Base-by-base conservation (phyloP, 306 rosid species). In the Fragaria vesca region DNA sequence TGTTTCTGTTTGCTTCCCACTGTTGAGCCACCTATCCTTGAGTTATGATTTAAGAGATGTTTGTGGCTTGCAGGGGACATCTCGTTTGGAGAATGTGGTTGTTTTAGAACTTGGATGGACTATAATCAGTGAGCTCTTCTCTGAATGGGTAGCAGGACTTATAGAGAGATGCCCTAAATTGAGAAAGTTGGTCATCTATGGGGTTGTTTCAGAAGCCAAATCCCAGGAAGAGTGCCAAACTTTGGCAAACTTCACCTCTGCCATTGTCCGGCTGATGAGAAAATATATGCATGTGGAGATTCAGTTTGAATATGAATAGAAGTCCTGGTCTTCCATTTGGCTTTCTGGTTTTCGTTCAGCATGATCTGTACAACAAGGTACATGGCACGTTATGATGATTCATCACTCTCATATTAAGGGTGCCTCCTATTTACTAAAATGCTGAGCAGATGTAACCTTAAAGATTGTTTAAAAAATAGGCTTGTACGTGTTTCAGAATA, bases 101-200 rank as follows among this genome's bases (percentile, higher is more conserved):
- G 88, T 90, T 66, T 85, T 94, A 68, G 96, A 94, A 78, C 91
- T 94, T 57, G 98, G 97, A 34, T 94, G 97, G 98, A 91, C 88
- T 26, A 57, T 71, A 68, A 86, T 94, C 46, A 89, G 73, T 77
- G 97, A 91, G 71, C 86, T 90, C 46, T 91, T 91, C 90, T 83
- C 92, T 3, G 88, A 72, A 6, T 94, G 96, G 97, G 94, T 94
- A 20, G 91, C 82, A 20, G 93, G 90, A 60, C 86, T 89, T 66
- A 80, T 89, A 74, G 93, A 86, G 81, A 83, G 91, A 72, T 91
- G 97, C 78, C 98, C 94, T 34, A 87, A 85, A 66, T 75, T 94
- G 84, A 87, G 84, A 81, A 91, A 81, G 50, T 63, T 94, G 85
- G 80, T 89, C 52, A 77, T 94, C 66, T 80, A 85, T 78, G 97